These are phyloP conservation scores for Aspergillus baeticus DNA, from an alignment of 495 filamentous ascomycete genomes.

Conservation along the genomic window DNA sequence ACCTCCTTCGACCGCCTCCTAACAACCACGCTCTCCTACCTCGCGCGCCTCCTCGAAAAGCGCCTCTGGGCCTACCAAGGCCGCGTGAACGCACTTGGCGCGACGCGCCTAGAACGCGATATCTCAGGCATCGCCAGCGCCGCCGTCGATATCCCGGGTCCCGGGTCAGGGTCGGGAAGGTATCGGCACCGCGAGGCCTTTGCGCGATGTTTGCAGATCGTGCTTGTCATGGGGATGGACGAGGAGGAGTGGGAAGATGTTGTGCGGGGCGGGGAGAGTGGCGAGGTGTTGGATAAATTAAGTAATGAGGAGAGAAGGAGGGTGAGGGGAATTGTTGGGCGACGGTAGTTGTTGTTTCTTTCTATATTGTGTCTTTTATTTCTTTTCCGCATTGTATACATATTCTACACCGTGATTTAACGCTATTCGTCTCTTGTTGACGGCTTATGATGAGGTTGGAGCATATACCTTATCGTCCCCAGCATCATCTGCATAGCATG, in stretches of 20 bases:
- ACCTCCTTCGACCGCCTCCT: conserved; percentile 69
- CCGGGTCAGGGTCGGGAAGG: conserved; percentile 13
- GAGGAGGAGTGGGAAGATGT: conserved; percentile 95
- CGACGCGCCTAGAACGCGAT: conserved; percentile 85
- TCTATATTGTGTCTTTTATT: background rate
- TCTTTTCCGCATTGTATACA: background rate
- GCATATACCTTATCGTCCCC: no score
- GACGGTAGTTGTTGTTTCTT: conserved; percentile 8
- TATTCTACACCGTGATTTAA: background rate
- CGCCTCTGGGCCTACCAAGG: conserved; percentile 82
- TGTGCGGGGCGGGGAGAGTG: conserved; percentile 38
- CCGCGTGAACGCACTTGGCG: conserved; percentile 77
- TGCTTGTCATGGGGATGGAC: conserved; percentile 92
- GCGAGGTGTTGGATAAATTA: conserved; percentile 48
- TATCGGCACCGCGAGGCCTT: conserved; percentile 84
- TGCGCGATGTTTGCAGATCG: conserved; percentile 76
- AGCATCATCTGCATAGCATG: no score
- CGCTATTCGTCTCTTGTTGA: no score
- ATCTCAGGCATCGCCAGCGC: conserved; percentile 74
- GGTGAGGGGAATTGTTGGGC: conserved; percentile 58
- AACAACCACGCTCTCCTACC: conserved; percentile 67
- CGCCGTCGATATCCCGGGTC: conserved; percentile 65
- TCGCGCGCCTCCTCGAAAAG: conserved; percentile 82
- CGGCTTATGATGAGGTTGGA: no score
- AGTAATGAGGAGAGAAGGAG: conserved; percentile 61